A percentile compares a stretch with the other conserved stretches of the same genome.
These are phyloP conservation scores for Pharus latifolius DNA, from an alignment of 176 grass and related monocot genomes.

Conservation along the genomic window DNA sequence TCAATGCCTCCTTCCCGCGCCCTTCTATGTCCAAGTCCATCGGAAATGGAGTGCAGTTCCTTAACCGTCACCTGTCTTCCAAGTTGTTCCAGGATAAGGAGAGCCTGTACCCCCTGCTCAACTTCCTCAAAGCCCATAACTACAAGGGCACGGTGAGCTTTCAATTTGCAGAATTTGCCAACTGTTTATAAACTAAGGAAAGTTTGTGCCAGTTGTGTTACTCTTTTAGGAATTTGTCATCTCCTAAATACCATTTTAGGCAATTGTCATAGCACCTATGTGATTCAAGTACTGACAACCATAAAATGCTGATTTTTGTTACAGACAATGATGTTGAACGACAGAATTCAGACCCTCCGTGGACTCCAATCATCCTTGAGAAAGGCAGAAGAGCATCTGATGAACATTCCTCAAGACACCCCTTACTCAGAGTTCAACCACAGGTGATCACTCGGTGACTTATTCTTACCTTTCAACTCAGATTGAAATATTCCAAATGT, in stretches of 20 bases:
- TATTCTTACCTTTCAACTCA: background rate
- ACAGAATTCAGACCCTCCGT: slow-evolving; percentile 77
- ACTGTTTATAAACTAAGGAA: background rate
- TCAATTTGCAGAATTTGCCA: background rate
- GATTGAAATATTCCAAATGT: background rate
- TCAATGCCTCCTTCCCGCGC: slow-evolving; percentile 92
- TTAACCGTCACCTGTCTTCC: slow-evolving; percentile 94
- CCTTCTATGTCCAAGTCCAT: slow-evolving; percentile 97
- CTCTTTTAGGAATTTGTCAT: background rate
- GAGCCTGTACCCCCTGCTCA: slow-evolving; percentile 75
- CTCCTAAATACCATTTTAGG: background rate
- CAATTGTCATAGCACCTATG: background rate
- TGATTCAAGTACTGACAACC: background rate
- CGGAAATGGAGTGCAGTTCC: slow-evolving; percentile 93
- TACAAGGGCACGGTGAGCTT: slow-evolving; percentile 75
- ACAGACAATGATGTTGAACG: slow-evolving; percentile 97
- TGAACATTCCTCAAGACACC: slow-evolving; percentile 59
- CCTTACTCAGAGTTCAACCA: slow-evolving; percentile 71
- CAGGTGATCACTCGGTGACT: slow-evolving; percentile 27
- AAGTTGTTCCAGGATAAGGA: slow-evolving; percentile 99
- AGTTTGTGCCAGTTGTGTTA: background rate
- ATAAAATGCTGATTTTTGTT: slow-evolving; percentile 1
- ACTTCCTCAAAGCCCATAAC: slow-evolving; percentile 81
- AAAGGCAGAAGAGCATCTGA: slow-evolving; percentile 81
- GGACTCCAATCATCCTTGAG: slow-evolving; percentile 72